Base-by-base conservation (phyloP, 2,329 filamentous ascomycete genomes). In the Microdochium bolleyi region DNA sequence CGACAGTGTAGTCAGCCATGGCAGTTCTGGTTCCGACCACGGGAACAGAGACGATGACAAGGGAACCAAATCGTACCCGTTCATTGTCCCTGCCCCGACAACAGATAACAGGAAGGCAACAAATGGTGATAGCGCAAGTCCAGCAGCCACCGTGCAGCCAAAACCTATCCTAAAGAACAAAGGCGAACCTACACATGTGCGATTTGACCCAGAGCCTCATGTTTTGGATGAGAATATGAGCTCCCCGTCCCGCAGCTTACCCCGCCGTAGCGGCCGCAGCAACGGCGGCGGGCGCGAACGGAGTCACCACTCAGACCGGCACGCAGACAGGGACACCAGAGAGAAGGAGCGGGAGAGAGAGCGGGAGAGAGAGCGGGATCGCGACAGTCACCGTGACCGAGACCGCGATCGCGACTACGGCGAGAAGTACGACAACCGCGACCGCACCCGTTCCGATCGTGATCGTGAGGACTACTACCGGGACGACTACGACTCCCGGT, bases 121-220 rank as follows among this genome's bases (percentile, higher is more conserved):
- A 44, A 59, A 59, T 37, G 65, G 62, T 53, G 60, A 63, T n/a
- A 52, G 57, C 19, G 56, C 62, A 5, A 64, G 63, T 1, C 67
- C 70, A 1, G 64, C 70, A 0, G 60, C 68, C 25, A 71, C 67
- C 2, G 66, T 70, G 0, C 64, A 61, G 53, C 80, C 80, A 1
- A 83, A 82, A 59, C 75, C 79, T 4, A 83, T 83, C n/a, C 68
- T 83, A 19, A 83, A 83, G 69, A 83, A 83, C 61, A 76, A 73
- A 58, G 80, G 81, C 55, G 75, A 76, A 49, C 77, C 83, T 54
- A 63, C 65, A 4, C 77, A 77, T 48, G 78, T 83, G 4, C 73
- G 74, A 3, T 81, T 81, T 54, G 73, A 77, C 37, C 71, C 73
- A 1, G 71, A 77, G 34, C 65, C 65, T 16, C 60, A 66, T 48